Evolutionary conservation across 1,284 basidiomycete species (phyloP), one percentile per base, ranked within the genome.

Genomic region (Trichosporon faecale): DNA sequence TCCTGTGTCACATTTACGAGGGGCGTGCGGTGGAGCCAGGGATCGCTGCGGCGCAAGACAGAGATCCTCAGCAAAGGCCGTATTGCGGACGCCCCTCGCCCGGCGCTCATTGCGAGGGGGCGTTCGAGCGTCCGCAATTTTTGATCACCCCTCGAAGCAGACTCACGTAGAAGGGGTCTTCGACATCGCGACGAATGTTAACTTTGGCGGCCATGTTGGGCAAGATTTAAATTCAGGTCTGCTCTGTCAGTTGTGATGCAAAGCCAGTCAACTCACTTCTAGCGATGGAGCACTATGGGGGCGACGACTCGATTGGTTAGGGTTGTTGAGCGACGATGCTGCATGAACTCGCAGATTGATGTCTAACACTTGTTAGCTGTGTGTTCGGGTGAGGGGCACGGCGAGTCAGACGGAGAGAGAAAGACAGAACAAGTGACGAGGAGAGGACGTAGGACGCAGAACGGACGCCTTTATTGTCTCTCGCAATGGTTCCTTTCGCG

Each of bases 151-250:
- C 35, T 37, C 35, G 35, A 37, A 37, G 35, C 12, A 9, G 1
- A 77, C 82, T 75, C 71, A 84, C 82, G 80, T 86, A 87, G 79
- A 86, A 87, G 79, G 86, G 85, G 82, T 88, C 88, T 85, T 98
- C 94, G 86, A 98, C 95, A 87, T 98, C 95, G 81, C 96, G 94
- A 86, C 96, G 93, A 84, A 99, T 94, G 87, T 99, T 99, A 74
- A 99, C 87, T 75, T 27, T 37, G 57, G 89, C 89, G 86, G 93
- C 91, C 94, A 96, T 96, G 81, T 84, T 95, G 79, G 74, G 68
- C 72, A 69, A 23, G 52, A 37, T 14, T 29, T 61, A 40, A 25
- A 31, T 72, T 71, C 57, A 71, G 37, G 73, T 73, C 73, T 73
- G 68, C 5, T 18, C 12, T 2, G 63, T 67, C 57, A 66, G 66